Conservation (phyloP, 1,284 basidiomycete species). For the Singerocomus inundabilis region DNA sequence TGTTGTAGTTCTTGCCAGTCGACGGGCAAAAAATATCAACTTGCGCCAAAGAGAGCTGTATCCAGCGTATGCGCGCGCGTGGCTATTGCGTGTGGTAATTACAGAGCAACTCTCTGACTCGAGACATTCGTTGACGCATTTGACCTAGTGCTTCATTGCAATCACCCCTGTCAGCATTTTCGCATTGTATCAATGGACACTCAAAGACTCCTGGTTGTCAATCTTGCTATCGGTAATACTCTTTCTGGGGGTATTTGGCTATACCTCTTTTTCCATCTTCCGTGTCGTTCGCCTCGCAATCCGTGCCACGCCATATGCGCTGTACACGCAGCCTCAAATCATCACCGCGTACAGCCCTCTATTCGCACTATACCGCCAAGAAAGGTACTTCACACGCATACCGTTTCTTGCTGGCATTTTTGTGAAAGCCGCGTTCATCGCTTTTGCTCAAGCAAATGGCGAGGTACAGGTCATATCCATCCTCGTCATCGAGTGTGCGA, state of each 20-base stretch:
- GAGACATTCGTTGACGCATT: slow-evolving; percentile 4
- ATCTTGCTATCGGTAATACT: slow-evolving; percentile 64
- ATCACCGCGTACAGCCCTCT: slow-evolving; percentile 47
- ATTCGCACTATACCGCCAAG: slow-evolving; percentile 53
- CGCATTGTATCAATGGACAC: slow-evolving; percentile 84
- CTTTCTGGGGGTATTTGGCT: slow-evolving; percentile 53
- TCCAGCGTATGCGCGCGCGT: slow-evolving; percentile 50
- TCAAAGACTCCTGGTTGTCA: slow-evolving; percentile 83
- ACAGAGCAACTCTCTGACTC: slow-evolving; percentile 1
- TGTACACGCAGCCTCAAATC: slow-evolving; percentile 38
- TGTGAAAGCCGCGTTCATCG: slow-evolving; percentile 69
- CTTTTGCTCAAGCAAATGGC: slow-evolving; percentile 65
- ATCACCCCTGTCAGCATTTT: slow-evolving; percentile 75
- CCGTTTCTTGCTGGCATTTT: slow-evolving; percentile 55
- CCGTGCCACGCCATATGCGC: slow-evolving; percentile 36
- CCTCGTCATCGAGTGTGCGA: slow-evolving; percentile 63
- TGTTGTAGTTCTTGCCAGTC: slow-evolving; percentile 37
- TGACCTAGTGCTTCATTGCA: slow-evolving; percentile 55
- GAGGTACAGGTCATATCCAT: slow-evolving; percentile 72
- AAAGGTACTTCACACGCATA: slow-evolving; percentile 58
- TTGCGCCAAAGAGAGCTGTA: slow-evolving; percentile 41
- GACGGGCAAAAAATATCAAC: slow-evolving; percentile 23
- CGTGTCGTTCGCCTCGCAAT: slow-evolving; percentile 45
- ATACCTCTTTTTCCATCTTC: slow-evolving; percentile 46
- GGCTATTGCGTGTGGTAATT: slow-evolving; percentile 60